phyloP scores from a whole-genome alignment of 768 basidiomycete genomes.

The Rhodosporidiobolus sp. region DNA sequence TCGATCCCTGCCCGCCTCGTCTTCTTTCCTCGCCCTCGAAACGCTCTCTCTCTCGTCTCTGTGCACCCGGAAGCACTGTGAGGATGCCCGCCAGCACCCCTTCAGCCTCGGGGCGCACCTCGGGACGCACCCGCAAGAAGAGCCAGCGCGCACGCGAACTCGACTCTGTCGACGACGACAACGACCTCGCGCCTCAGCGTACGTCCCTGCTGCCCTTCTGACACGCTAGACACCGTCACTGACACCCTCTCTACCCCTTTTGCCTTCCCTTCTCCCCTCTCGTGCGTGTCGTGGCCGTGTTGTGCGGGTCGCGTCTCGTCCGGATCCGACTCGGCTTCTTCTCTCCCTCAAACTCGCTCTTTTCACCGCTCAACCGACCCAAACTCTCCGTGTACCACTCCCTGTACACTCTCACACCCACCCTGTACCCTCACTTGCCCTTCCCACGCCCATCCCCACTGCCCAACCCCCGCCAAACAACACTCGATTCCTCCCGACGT shows the following conservation, averaged over 20 bases:
- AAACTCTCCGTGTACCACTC: neutral
- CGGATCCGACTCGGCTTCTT: neutral
- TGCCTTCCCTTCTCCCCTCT: neutral
- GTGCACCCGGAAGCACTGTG: neutral
- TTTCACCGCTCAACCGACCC: neutral
- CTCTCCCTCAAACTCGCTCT: neutral
- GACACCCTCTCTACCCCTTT: too few relatives aligned
- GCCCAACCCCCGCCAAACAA: too few relatives aligned
- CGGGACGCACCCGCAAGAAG: slow-evolving; percentile 11
- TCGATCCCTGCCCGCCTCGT: neutral
- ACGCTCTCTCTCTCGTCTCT: too few relatives aligned
- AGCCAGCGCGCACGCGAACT: neutral
- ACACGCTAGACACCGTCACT: neutral
- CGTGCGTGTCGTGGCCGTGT: neutral
- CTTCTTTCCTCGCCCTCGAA: neutral
- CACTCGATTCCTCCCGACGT: neutral
- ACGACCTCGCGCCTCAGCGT: too few relatives aligned
- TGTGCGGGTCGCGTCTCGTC: neutral
- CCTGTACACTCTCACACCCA: neutral
- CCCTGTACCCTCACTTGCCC: neutral
- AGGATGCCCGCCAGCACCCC: neutral
- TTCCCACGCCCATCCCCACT: neutral
- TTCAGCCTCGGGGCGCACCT: neutral
- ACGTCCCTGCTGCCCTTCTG: too few relatives aligned
- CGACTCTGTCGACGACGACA: neutral